These are phyloP conservation scores for Coriolopsis trogii DNA, from an alignment of 1,284 basidiomycete species.

Conservation along the genomic window DNA sequence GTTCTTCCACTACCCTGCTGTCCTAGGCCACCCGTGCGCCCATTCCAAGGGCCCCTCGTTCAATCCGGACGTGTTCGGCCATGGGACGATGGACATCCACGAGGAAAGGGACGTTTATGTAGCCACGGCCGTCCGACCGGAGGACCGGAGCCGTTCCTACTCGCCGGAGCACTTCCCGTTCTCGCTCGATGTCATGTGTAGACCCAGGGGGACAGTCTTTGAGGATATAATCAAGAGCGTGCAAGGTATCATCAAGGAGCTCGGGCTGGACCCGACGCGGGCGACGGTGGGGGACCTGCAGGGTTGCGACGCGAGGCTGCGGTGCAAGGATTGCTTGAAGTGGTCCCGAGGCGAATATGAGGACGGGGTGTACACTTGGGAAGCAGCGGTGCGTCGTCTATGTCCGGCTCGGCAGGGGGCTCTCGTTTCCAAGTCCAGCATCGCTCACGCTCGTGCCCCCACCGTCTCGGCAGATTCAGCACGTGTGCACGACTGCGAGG, in stretches of 20 bases:
- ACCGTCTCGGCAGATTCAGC: background rate
- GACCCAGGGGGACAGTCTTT: background rate
- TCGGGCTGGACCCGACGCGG: conserved; percentile 1
- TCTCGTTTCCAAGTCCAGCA: background rate
- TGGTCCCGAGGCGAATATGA: background rate
- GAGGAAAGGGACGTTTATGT: background rate
- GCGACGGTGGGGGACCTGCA: conserved; percentile 1
- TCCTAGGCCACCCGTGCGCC: background rate
- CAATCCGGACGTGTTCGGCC: background rate
- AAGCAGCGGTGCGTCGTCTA: conserved; percentile 2
- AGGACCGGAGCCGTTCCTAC: background rate
- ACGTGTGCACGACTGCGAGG: background rate
- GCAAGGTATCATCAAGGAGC: background rate
- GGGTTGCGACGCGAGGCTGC: background rate
- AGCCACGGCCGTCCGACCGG: no score
- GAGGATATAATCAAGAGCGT: background rate
- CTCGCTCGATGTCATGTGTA: background rate
- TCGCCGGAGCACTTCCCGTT: background rate
- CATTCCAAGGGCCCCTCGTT: no score
- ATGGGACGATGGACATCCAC: background rate
- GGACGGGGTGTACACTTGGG: background rate
- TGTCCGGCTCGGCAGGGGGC: no score
- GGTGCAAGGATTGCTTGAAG: background rate
- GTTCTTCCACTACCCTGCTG: background rate
- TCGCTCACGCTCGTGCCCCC: background rate